A percentile compares a stretch with the other conserved stretches of the same genome.
Conservation (phyloP, 108 stramenopile species). For the Pseudonitzschia delicatissima region DNA sequence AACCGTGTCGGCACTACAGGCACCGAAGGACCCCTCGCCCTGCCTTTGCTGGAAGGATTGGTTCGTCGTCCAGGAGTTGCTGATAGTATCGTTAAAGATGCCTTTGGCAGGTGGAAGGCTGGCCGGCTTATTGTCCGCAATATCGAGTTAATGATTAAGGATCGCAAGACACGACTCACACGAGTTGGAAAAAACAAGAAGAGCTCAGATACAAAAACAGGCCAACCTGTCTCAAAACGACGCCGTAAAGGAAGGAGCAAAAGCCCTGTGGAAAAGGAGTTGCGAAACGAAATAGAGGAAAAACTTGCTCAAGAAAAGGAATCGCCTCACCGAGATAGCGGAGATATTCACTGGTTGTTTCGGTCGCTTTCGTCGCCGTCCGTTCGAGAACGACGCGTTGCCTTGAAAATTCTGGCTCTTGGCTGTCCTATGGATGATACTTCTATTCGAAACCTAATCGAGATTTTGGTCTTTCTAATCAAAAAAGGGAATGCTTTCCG, state of each 20-base stretch:
- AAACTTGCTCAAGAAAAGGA: no score
- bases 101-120: slow-evolving; percentile 17
- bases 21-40: slow-evolving; percentile 15
- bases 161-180: background rate
- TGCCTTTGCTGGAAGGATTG: slow-evolving; percentile 39
- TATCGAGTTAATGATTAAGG: background rate
- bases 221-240: background rate
- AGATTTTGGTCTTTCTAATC: slow-evolving; percentile 12
- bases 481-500: background rate
- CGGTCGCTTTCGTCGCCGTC: slow-evolving; percentile 24
- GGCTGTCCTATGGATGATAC: slow-evolving; percentile 27
- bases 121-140: slow-evolving; percentile 19
- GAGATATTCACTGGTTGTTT: slow-evolving; percentile 32
- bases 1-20: background rate
- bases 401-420: slow-evolving; percentile 21
- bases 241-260: background rate
- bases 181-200: background rate
- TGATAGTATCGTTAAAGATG: slow-evolving; percentile 17
- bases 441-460: slow-evolving; percentile 11
- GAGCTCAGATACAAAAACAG: background rate
- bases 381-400: slow-evolving; percentile 22
- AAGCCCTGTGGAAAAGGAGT: background rate
- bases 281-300: no score
- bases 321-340: background rate
- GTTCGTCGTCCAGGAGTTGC: slow-evolving; percentile 10